Conservation (phyloP, 2,329 filamentous ascomycete genomes). For the Apiospora koreana region DNA sequence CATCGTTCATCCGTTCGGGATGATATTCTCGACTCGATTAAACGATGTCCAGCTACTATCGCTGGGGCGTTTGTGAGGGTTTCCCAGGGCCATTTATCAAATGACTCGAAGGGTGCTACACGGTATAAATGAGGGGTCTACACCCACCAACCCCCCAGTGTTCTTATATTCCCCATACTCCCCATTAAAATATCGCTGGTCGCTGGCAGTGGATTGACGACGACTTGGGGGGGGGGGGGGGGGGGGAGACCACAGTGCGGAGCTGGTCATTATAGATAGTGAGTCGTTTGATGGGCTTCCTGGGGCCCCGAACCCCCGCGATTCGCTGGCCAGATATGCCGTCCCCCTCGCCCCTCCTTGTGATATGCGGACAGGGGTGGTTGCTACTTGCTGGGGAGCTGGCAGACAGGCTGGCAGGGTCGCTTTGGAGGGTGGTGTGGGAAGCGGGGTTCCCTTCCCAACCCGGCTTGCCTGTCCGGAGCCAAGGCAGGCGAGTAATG, state of each 20-base stretch:
- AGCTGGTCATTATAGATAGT: not conserved
- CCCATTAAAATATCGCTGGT: not conserved
- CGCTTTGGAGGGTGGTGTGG: not conserved
- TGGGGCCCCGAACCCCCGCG: not conserved
- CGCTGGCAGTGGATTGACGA: not conserved
- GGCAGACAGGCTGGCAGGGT: not conserved
- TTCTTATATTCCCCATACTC: too few relatives aligned
- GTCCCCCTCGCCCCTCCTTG: not conserved
- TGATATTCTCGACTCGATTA: not conserved
- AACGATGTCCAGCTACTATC: not conserved
- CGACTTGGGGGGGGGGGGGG: too few relatives aligned
- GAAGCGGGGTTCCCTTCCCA: not conserved
- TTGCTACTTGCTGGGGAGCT: not conserved
- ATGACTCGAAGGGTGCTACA: not conserved
- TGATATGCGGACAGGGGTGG: not conserved
- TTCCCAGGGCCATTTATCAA: not conserved
- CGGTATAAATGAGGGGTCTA: not conserved
- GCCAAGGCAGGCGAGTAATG: not conserved
- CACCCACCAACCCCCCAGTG: not conserved
- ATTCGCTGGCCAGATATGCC: slow-evolving; percentile 4
- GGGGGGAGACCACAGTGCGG: not conserved
- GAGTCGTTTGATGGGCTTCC: not conserved
- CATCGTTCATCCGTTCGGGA: slow-evolving; percentile 16
- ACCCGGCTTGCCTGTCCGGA: not conserved
- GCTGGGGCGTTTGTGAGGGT: not conserved